Base-by-base conservation (phyloP, 2,329 filamentous ascomycete species). In the Neopestalotiopsis clavispora region DNA sequence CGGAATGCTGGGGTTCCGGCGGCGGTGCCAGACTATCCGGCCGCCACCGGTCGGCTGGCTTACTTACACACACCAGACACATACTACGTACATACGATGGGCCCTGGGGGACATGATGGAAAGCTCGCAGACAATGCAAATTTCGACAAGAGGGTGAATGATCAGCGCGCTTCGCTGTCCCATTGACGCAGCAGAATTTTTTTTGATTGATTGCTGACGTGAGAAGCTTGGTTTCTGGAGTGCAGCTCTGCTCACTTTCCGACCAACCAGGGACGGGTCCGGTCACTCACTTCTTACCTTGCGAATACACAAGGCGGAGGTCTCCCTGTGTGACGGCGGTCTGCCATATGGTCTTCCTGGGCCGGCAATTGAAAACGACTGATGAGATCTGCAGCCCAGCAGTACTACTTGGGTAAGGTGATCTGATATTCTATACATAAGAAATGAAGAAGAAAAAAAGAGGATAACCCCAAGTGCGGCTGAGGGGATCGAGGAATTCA, bases 151-250 rank as follows among this genome's bases (percentile, higher is more conserved):
- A 12, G 17, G 30, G 32, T 3, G 5, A 62, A 34, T 32, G 57
- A 34, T 59, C 28, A 59, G 59, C 34, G 32, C 59, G 59, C 59
- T 62, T 62, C 57, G 28, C 4, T 20, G 59, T 14, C 34, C 59
- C 30, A 62, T 62, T 12, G 20, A 52, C 45, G 17, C 45, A 52
- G 45, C 45, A 52, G 45, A 52, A n/a, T 52, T 38, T 38, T 52
- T 52, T 38, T 38, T 38, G 57, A 23, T 30, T 34, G 38, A 28
- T 64, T 64, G 61, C 34, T 64, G 40, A 64, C 61, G 61, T 64
- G 61, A 64, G 61, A 49, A 64, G 61, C 61, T 49, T 64, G 59
- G 30, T 59, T 59, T 59, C 14, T 28, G 57, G 23, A 28, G 23
- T 59, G 30, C 23, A 59, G 45, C 17, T 17, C 20, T 52, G 34